These are phyloP conservation scores for Pseudogymnoascus sp. DNA, from an alignment of 2,329 filamentous ascomycete genomes.

Conservation along the genomic window DNA sequence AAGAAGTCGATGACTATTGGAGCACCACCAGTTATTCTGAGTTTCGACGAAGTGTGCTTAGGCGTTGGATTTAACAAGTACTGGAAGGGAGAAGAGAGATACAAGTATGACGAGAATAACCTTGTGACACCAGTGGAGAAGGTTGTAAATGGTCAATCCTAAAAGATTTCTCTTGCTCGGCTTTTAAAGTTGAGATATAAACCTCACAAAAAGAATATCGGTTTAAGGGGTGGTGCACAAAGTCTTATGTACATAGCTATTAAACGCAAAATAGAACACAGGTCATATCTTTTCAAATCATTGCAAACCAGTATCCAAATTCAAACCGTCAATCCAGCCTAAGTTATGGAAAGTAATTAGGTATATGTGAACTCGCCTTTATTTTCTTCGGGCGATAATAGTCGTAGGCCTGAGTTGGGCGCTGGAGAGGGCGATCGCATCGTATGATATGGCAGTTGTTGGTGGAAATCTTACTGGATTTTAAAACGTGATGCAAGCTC, in stretches of 20 bases:
- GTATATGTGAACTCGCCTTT: too few species aligned
- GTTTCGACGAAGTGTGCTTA: conserved; percentile 39
- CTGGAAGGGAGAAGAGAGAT: conserved; percentile 27
- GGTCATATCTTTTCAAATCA: neutral
- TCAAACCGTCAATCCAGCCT: neutral
- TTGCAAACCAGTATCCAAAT: neutral
- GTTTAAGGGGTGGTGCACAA: neutral
- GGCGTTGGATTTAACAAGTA: conserved; percentile 41
- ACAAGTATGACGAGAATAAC: conserved; percentile 19
- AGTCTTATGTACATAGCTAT: neutral
- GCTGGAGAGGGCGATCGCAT: too few species aligned
- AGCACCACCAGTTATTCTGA: conserved; percentile 37
- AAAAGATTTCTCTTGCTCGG: neutral
- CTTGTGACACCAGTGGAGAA: conserved; percentile 11
- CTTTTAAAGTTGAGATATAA: neutral
- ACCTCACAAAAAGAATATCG: neutral
- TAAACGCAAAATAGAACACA: neutral
- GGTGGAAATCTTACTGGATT: too few species aligned
- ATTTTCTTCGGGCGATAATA: too few species aligned
- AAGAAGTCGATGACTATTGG: conserved; percentile 38
- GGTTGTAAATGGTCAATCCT: neutral
- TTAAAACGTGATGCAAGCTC: too few species aligned
- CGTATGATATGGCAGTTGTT: too few species aligned
- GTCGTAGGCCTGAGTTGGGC: too few species aligned
- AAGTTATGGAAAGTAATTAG: neutral